Evolutionary conservation across 345 rosid genomes (phyloP), one percentile per base, ranked within the genome.

Genomic region (Euclidium syriacum): DNA sequence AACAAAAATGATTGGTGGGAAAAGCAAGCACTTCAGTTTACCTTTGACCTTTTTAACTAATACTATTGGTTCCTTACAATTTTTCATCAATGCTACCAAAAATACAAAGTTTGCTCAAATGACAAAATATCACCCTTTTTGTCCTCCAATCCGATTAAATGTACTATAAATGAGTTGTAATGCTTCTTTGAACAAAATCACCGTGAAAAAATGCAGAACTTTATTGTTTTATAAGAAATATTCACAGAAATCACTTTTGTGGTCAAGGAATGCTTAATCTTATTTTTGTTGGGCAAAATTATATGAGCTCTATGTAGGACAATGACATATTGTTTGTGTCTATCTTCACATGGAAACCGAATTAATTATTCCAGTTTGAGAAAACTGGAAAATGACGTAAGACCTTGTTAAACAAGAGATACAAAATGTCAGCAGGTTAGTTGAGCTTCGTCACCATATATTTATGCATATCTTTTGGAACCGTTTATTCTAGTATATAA

Each of bases 391-490:
- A 44, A 26, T 22, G 72, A 49, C 64, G 25, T 38, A 42, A 48
- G 34, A 38, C 26, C 54, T 50, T 56, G 33, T 56, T 36, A 14
- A 47, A 58, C 43, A 24, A 48, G 58, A 67, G 14, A 48, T 18
- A 48, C 18, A 38, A 39, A 36, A 49, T 52, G 58, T 58, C 65
- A 58, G 26, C 35, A 23, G 11, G 44, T 50, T 58, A 39, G 58
- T 49, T 67, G 41, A 57, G 65, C 49, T n/a, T 18, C 40, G 58
- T 67, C 65, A 58, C 22, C 65, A 58, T 16, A 67, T 39, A 67
- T 67, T 29, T 24, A 47, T 67, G 17, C 64, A 57, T 47, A 67
- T 67, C 50, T 56, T 66, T 18, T 27, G 23, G 57, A 56, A 25
- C 4, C 4, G 10, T 22, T 22, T 4, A 6, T n/a, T n/a, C n/a